phyloP scores from a whole-genome alignment of 768 basidiomycete genomes.

The Tricholoma matsutake region DNA sequence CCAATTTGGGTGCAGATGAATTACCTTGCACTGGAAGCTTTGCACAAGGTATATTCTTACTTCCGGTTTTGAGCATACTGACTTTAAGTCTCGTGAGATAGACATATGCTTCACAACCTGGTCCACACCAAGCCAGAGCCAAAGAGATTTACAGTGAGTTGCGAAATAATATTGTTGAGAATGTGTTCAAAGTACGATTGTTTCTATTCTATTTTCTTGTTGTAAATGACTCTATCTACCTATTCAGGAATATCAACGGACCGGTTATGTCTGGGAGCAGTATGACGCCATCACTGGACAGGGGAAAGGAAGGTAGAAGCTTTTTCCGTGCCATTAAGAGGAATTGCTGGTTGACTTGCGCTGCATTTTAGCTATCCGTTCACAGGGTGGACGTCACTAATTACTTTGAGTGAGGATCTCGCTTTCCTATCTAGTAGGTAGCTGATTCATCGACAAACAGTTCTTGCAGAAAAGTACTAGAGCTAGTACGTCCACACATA shows the following conservation, averaged over 20 bases:
- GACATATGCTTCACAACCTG: constrained; percentile 75
- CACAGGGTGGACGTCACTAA: constrained; percentile 93
- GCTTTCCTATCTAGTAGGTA: not conserved
- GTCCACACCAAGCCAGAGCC: constrained; percentile 79
- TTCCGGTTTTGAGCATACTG: not conserved
- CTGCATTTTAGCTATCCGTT: constrained; percentile 74
- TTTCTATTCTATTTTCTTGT: not conserved
- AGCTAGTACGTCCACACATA: not conserved
- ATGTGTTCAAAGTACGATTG: constrained; percentile 57
- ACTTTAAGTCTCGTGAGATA: constrained; percentile 23
- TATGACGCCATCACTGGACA: constrained; percentile 84
- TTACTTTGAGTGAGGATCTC: constrained; percentile 72
- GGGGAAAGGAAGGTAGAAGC: constrained; percentile 75
- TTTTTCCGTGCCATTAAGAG: constrained; percentile 1
- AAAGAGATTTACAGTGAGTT: constrained; percentile 77
- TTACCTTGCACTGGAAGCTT: constrained; percentile 77
- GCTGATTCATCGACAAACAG: constrained; percentile 10
- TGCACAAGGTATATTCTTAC: constrained; percentile 59
- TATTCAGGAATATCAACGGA: constrained; percentile 81
- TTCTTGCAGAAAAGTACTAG: constrained; percentile 30
- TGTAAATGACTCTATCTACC: not conserved
- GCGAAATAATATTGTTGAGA: constrained; percentile 79
- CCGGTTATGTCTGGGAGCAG: constrained; percentile 97
- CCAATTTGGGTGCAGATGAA: constrained; percentile 99
- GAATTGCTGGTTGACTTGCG: constrained; percentile 6